Conservation (phyloP, 192 early-diverging fungal species). For the Bifiguratus adelaidae region DNA sequence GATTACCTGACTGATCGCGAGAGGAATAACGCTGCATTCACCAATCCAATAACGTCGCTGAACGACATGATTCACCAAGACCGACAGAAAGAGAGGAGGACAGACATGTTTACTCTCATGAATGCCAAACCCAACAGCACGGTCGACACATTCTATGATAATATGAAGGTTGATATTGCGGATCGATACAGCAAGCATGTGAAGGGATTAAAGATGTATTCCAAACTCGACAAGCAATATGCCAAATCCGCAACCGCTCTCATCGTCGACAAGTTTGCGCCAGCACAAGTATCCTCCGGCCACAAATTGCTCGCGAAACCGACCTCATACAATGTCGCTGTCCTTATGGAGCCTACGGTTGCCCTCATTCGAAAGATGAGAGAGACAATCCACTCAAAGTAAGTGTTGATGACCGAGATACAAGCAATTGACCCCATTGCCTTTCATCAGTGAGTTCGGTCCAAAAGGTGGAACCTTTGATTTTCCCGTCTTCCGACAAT, state of each 20-base stretch:
- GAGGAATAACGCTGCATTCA: conserved; percentile 3
- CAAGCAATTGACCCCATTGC: too few relatives aligned
- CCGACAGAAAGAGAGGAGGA: conserved; percentile 1
- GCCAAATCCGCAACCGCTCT: conserved; percentile 1
- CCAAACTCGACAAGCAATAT: too few relatives aligned
- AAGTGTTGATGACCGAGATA: conserved; percentile 5
- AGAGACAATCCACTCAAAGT: conserved; percentile 35
- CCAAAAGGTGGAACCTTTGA: too few relatives aligned
- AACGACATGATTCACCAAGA: conserved; percentile 15
- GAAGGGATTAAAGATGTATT: too few relatives aligned
- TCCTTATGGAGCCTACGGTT: conserved; percentile 58
- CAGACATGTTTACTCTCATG: background rate
- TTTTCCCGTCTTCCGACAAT: too few relatives aligned
- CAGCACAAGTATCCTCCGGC: conserved; percentile 38
- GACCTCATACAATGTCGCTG: conserved; percentile 57
- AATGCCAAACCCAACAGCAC: too few relatives aligned
- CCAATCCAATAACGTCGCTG: conserved; percentile 11
- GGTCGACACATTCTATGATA: too few relatives aligned
- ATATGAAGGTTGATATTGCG: too few relatives aligned
- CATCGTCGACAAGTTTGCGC: conserved; percentile 56
- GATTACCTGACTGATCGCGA: conserved; percentile 32
- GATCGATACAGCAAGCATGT: too few relatives aligned
- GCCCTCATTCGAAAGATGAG: conserved; percentile 47
- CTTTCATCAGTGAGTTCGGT: too few relatives aligned
- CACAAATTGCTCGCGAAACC: conserved; percentile 56